Evolutionary conservation across 2,329 filamentous ascomycete genomes (phyloP), one percentile per base, ranked within the genome.

Genomic region (Colletotrichum sp.): DNA sequence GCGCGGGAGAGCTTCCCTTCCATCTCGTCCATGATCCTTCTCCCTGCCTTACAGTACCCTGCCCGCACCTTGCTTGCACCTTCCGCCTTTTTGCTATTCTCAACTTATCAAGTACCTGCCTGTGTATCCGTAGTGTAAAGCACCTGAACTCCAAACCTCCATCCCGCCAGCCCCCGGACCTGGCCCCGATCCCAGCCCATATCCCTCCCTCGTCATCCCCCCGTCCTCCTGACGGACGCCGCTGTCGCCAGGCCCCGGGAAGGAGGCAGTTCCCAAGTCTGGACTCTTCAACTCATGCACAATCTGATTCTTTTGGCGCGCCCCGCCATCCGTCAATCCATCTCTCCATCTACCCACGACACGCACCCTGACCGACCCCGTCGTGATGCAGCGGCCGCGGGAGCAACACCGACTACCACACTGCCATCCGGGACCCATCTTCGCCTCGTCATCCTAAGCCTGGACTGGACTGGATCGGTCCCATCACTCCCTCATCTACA

Each of bases 131-230:
- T 9, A 44, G 39, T 18, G 39, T 30, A 24, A 16, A 44, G 10
- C 63, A 78, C 8, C 75, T 78, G 13, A 69, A 77, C 9, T 77
- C 69, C 15, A 55, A 69, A 49, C 64, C 57, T 24, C 28, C 59
- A 12, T 24, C 39, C n/a, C 60, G 18, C 49, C 39, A 79, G 30
- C 59, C 66, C 44, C 66, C 52, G 32, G 66, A 36, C 49, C 65
- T 84, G n/a, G 79, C 16, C 49, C 49, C 49, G 16, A 52, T 52
- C 63, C 63, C n/a, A 52, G 36, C 28, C 63, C 24, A 49, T 32
- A 21, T 34, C 30, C 30, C 28, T 62, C 32, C 44, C 39, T 62
- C n/a, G 15, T 34, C 59, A 10, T 62, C 16, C n/a, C 57, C 26
- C n/a, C 8, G 28, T 32, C 32, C 59, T 62, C 28, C 30, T 32